Percentiles rank a stretch among this genome's conserved stretches.
These are phyloP conservation scores for Myotisia sp. DNA, from an alignment of 2,329 filamentous ascomycete species.

Conservation along the genomic window DNA sequence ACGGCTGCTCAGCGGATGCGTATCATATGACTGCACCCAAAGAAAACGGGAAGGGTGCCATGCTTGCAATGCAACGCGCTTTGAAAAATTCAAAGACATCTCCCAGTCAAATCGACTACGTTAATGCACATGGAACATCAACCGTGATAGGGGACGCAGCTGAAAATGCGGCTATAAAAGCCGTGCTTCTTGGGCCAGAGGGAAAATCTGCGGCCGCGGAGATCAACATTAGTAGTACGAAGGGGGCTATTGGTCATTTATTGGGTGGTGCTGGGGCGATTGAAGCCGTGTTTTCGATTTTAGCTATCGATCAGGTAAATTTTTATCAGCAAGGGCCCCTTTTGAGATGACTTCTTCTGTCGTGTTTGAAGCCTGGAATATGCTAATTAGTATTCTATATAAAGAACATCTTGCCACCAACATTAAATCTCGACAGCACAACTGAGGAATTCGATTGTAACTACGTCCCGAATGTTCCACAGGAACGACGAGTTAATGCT, in stretches of 20 bases:
- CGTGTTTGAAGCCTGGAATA: no score
- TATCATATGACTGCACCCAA: constrained; percentile 86
- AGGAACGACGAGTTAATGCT: constrained; percentile 55
- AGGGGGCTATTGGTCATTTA: constrained; percentile 82
- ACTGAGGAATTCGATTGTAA: constrained; percentile 63
- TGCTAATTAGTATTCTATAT: constrained; percentile 13
- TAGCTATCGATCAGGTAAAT: constrained; percentile 61
- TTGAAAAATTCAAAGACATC: constrained; percentile 55
- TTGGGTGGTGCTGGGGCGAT: constrained; percentile 82
- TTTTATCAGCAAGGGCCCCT: neutral
- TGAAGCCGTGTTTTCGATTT: constrained; percentile 71
- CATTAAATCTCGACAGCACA: constrained; percentile 60
- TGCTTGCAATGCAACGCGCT: constrained; percentile 71
- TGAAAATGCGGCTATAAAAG: constrained; percentile 69
- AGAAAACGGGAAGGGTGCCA: constrained; percentile 67
- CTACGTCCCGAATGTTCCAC: constrained; percentile 60
- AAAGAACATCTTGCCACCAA: constrained; percentile 69
- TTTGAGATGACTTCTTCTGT: constrained; percentile 1
- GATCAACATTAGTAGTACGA: constrained; percentile 82
- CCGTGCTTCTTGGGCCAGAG: constrained; percentile 58
- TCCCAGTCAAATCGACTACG: constrained; percentile 65
- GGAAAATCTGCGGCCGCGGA: constrained; percentile 47
- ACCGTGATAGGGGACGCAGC: constrained; percentile 75
- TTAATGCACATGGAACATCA: constrained; percentile 91
- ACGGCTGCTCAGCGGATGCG: constrained; percentile 81